Conservation (phyloP, 805 yeast species). For the Diddensiella santjacobensis region DNA sequence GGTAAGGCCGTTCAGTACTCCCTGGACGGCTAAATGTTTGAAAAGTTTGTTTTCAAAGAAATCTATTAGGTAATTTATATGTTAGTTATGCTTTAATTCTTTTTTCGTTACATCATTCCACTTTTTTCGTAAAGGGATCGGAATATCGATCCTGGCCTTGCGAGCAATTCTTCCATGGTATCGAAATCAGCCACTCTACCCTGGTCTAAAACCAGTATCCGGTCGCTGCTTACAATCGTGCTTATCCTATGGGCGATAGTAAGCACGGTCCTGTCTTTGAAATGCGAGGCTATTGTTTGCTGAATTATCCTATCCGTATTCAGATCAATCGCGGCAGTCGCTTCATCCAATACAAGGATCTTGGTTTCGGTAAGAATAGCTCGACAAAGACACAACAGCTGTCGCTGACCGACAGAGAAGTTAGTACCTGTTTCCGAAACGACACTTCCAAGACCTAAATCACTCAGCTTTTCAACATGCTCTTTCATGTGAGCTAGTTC, state of each 20-base stretch:
- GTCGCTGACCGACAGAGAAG: conserved; percentile 76
- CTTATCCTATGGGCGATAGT: conserved; percentile 83
- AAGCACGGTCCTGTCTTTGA: conserved; percentile 64
- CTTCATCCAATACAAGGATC: conserved; percentile 73
- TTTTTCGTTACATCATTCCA: conserved; percentile 44
- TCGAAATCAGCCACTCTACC: conserved; percentile 75
- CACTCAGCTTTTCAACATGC: conserved; percentile 41
- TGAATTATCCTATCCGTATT: conserved; percentile 72
- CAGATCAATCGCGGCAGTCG: conserved; percentile 72
- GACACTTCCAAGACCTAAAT: conserved; percentile 44
- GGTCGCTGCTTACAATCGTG: conserved; percentile 74
- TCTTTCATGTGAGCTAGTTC: conserved; percentile 50
- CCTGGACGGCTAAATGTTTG: conserved; percentile 13
- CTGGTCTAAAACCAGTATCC: conserved; percentile 62
- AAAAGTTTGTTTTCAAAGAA: background rate
- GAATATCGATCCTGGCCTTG: conserved; percentile 64
- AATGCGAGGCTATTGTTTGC: conserved; percentile 64
- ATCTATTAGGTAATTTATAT: conserved; percentile 1
- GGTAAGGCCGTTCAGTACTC: conserved; percentile 11
- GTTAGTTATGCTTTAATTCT: no score
- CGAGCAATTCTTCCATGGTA: conserved; percentile 58
- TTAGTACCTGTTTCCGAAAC: conserved; percentile 69
- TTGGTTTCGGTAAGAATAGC: conserved; percentile 64
- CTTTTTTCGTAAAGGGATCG: conserved; percentile 79
- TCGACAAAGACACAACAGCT: conserved; percentile 69